Percentiles rank a stretch among this genome's conserved stretches.
phyloP scores from a whole-genome alignment of 768 basidiomycete species.

The Russula foetens region DNA sequence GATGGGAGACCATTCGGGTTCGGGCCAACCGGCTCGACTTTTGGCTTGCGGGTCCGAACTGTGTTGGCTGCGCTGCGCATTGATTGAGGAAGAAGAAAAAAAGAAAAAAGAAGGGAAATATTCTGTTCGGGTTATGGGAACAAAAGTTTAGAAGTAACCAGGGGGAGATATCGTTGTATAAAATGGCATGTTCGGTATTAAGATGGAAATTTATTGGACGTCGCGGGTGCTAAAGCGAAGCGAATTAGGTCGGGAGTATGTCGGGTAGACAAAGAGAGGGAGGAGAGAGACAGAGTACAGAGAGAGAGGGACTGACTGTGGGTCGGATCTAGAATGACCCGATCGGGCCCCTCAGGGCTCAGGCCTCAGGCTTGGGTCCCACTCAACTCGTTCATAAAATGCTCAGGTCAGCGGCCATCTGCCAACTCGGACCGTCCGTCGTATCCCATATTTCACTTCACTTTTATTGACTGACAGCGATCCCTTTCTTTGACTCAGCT shows the following conservation, averaged over 20 bases:
- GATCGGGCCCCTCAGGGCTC: slow-evolving; percentile 2
- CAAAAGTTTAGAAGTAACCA: neutral
- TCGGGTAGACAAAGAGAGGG: neutral
- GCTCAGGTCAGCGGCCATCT: no score
- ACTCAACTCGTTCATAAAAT: neutral
- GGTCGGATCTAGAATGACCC: slow-evolving; percentile 17
- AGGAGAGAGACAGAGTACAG: neutral
- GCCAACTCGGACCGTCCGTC: neutral
- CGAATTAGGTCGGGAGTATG: neutral
- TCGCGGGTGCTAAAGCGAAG: neutral
- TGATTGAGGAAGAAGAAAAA: neutral
- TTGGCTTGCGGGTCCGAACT: neutral
- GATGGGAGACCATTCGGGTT: neutral
- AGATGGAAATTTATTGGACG: no score
- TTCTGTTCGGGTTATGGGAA: neutral
- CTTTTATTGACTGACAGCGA: neutral
- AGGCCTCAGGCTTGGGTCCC: no score
- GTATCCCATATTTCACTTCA: no score
- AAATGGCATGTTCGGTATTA: no score
- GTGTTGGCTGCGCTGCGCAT: neutral
- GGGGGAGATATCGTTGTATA: no score
- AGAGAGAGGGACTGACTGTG: neutral
- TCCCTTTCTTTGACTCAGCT: slow-evolving; percentile 6
- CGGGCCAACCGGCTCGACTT: no score
- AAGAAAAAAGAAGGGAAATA: neutral